Conservation (phyloP, 73 alveolate species). For the Paramecium sonneborni region DNA sequence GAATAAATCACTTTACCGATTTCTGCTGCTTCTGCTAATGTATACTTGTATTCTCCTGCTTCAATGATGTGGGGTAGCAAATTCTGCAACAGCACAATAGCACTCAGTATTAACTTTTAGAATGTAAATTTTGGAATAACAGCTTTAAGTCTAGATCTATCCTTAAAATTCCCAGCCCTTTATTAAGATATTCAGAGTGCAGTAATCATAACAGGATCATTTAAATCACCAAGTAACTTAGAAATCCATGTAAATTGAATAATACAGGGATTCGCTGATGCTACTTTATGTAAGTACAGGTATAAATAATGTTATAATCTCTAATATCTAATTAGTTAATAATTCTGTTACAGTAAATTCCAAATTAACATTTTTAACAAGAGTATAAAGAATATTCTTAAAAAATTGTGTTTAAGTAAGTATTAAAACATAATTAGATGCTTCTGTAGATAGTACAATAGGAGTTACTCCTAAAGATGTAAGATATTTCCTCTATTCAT, state of each 20-base stretch:
- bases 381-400: neutral
- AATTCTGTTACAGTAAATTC: neutral
- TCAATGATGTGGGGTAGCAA: neutral
- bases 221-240: neutral
- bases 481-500: neutral
- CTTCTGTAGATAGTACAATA: neutral
- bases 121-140: neutral
- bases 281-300: neutral
- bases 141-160: neutral
- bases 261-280: neutral
- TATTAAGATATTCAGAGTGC: neutral
- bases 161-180: neutral
- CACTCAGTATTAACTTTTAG: neutral
- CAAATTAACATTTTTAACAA: neutral
- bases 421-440: neutral
- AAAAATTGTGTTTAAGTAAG: neutral
- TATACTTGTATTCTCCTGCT: neutral
- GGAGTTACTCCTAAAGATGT: neutral
- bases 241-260: neutral
- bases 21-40: neutral
- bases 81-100: neutral
- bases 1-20: slow-evolving; percentile 9
- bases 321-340: neutral
- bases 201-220: neutral
- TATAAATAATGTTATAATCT: neutral